A percentile compares a stretch with the other conserved stretches of the same genome.
Conservation (phyloP, 805 yeast species). For the Blastobotrys terrestris region DNA sequence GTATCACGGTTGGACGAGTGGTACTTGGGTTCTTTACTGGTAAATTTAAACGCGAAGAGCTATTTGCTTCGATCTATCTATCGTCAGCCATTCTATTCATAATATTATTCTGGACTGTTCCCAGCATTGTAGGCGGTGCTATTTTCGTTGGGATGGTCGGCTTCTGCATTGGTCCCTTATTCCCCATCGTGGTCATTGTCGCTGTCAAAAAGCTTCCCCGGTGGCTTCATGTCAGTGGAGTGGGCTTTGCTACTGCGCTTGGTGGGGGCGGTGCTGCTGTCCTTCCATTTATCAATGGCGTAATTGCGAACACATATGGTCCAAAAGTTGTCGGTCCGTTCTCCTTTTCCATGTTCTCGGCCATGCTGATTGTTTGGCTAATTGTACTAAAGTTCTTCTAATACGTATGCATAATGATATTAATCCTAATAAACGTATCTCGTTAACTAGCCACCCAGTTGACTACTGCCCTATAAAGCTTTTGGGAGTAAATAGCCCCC, state of each 20-base stretch:
- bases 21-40: constrained; percentile 37
- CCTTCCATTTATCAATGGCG: constrained; percentile 61
- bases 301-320: constrained; percentile 30
- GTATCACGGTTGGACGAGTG: constrained; percentile 60
- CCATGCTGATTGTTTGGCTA: constrained; percentile 24
- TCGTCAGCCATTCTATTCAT: constrained; percentile 35
- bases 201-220: constrained; percentile 58
- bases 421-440: too few species aligned
- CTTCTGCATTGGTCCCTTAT: constrained; percentile 59
- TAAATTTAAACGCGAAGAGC: constrained; percentile 16
- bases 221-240: constrained; percentile 54
- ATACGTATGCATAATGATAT: background rate
- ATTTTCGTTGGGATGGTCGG: constrained; percentile 48
- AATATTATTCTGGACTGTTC: constrained; percentile 44
- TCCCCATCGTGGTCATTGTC: constrained; percentile 66
- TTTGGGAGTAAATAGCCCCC: background rate
- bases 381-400: background rate
- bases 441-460: background rate
- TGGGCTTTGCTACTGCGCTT: constrained; percentile 69
- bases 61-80: constrained; percentile 25
- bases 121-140: constrained; percentile 40
- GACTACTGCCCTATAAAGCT: background rate
- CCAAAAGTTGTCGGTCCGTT: constrained; percentile 25
- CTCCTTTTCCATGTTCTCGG: constrained; percentile 18
- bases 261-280: constrained; percentile 82